Base-by-base conservation (phyloP, 2,329 filamentous ascomycete species). In the Emergomyces orientalis region DNA sequence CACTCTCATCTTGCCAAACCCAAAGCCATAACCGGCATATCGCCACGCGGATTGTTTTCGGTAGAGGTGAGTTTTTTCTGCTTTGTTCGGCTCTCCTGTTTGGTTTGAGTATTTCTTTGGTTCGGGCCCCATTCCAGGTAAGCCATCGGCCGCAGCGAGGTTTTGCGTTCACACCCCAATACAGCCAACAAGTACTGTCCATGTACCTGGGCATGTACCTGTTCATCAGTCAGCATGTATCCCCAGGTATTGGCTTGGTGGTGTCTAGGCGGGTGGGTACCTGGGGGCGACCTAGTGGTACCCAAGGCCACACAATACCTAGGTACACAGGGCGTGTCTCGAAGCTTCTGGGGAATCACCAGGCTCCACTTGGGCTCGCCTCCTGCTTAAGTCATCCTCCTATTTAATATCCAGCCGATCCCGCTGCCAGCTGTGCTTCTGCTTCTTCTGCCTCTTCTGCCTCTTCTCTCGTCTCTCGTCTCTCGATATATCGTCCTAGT, bases 261-360 rank as follows among this genome's bases (percentile, higher is more conserved):
- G 37, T 30, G 37, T 14, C 22, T 47, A 22, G 14, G 34, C 55
- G 5, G 7, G 34, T n/a, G 11, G 55, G 22, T 58, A 58, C 55
- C 37, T 34, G 11, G 19, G 19, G 17, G 25, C 22, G 56, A 41
- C 37, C 9, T n/a, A 19, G 54, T 34, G 41, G 58, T 60, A 60
- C 58, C 58, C 30, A 2, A 14, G 25, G n/a, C n/a, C n/a, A n/a
- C n/a, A n/a, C n/a, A 52, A 45, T 32, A 43, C 37, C 39, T 41
- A 17, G 39, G 39, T n/a, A n/a, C n/a, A n/a, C 39, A 41, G 17
- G 34, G 34, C 34, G 39, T 17, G 25, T 55, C 58, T 61, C 61
- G 63, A 64, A 64, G 58, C 61, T 64, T 64, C 63, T 58, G 51
- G 60, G 60, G 49, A 25, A 54, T 34, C 51, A 56, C 32, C 11